phyloP scores from a whole-genome alignment of 2,329 filamentous ascomycete genomes.

The Aschersonia sp. region DNA sequence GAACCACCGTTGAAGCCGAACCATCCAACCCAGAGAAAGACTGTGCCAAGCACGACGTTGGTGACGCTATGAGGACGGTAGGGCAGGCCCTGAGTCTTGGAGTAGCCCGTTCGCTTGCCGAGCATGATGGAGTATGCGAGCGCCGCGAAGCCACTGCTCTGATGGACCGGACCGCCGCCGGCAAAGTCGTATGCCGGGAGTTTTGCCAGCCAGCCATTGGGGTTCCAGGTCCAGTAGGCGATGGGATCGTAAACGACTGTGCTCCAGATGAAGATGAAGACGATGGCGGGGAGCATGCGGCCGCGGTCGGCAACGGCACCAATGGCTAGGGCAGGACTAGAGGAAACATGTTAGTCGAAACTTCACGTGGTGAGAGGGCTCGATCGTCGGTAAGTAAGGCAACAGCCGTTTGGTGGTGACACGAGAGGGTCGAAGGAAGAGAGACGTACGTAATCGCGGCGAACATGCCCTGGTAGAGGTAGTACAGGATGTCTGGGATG shows the following conservation, averaged over 20 bases:
- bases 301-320: slow-evolving; percentile 47
- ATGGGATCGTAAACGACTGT: slow-evolving; percentile 61
- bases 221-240: slow-evolving; percentile 62
- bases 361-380: too few relatives aligned
- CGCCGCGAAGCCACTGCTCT: slow-evolving; percentile 55
- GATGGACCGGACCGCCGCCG: slow-evolving; percentile 62
- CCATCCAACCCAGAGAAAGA: slow-evolving; percentile 85
- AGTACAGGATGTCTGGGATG: slow-evolving; percentile 73
- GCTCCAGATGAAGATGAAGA: slow-evolving; percentile 58
- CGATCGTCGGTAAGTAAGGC: too few relatives aligned
- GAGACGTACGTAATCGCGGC: slow-evolving; percentile 65
- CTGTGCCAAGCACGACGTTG: slow-evolving; percentile 57
- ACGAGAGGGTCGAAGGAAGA: neutral
- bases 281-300: slow-evolving; percentile 43
- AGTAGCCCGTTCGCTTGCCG: slow-evolving; percentile 51
- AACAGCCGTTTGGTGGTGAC: neutral
- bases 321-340: slow-evolving; percentile 39
- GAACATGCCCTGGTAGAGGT: slow-evolving; percentile 81
- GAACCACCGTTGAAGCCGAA: slow-evolving; percentile 91
- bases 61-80: slow-evolving; percentile 63
- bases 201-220: slow-evolving; percentile 53
- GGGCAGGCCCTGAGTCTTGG: slow-evolving; percentile 43
- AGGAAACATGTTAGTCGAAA: neutral
- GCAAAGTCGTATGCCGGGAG: slow-evolving; percentile 61
- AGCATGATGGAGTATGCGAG: slow-evolving; percentile 62